Base-by-base conservation (phyloP, 2,329 filamentous ascomycete genomes). In the Ophiobolus disseminans region DNA sequence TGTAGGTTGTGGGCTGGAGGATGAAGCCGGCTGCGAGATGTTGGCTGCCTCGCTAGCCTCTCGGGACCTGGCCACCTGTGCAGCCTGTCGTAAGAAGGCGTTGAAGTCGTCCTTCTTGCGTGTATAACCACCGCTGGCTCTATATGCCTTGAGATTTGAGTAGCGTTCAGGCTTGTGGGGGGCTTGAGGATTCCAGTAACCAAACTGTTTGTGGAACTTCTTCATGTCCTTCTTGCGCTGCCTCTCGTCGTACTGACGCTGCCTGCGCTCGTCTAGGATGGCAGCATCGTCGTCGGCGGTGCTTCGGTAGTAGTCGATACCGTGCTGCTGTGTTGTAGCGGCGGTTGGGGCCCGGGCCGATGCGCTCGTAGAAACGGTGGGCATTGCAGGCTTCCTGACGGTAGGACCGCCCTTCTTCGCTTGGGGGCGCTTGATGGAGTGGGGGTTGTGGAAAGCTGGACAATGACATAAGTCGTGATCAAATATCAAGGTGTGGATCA, bases 241-340 rank as follows among this genome's bases (percentile, higher is more conserved):
- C 11, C 90, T 57, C 34, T 66, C 89, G 46, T 90, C 90, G 40
- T 90, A 85, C 66, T 89, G 85, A 46, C 86, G 83, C 74, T 89
- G 89, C 65, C 88, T 82, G 16, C 74, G 77, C 35, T 78, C 79
- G 68, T 90, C 91, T 53, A 86, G 84, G 55, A 79, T 81, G 57
- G 84, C 82, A 21, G 83, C 80, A 63, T 91, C 91, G 46, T 96
- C 90, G 59, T 96, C 90, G n/a, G 91, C 88, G 39, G 84, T 86
- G 1, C 84, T 84, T 89, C 91, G 96, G 73, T 96, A 69, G 38
- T 58, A 69, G 36, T 68, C 60, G 50, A 66, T 58, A 17, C 55
- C 55, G 49, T 60, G 59, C 40, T 62, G 60, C 41, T 66, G 58
- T 20, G 52, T 13, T 8, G 42, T 45, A 20, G 51, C 36, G 23